Evolutionary conservation across 139 green algal genomes (phyloP), one percentile per base, ranked within the genome.

Genomic region (Trebouxia sp.): DNA sequence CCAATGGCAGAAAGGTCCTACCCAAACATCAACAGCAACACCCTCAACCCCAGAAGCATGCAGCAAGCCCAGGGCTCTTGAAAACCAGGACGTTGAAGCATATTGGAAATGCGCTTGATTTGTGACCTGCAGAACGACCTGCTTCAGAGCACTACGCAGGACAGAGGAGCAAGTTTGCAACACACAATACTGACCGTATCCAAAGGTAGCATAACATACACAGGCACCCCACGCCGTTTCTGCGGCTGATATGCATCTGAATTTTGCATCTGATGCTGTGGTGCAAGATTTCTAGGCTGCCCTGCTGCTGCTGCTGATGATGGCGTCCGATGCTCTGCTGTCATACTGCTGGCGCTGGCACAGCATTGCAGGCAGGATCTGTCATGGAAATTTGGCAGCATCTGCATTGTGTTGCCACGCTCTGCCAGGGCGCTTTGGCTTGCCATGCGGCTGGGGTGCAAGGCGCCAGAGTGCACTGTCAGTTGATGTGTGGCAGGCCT

Each of bases 151-250:
- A 8, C 28, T 37, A 15, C 22, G 3, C 56, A 41, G 6, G 0
- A 20, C 8, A 11, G 56, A 37, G 14, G 11, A 17, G 8, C 20
- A 12, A 4, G 6, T 20, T 7, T 20, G 17, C 56, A 67, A 42
- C 20, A 1, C 3, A 14, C 32, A 4, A 1, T 17, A 10, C 84
- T 85, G 48, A 98, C 93, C 55, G 95, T 97, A 85, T 98, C 95
- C 24, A 98, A 80, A 0, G 95, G 95, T 8, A 98, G 84, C 95
- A 98, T 98, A 5, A 97, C 89, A 78, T 91, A 97, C 0, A 97
- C 91, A 26, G 88, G 84, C 0, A 91, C 83, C 8, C 65, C 72
- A 28, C 48, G n/a, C 6, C n/a, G 56, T 12, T 43, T 20, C 6
- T 70, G 62, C 10, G 32, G 32, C 0, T 20, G 1, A 70, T 30